Percentiles rank a stretch among this genome's conserved stretches.
These are phyloP conservation scores for Aureobasidium uvarum DNA, from an alignment of 2,329 filamentous ascomycete species.

Conservation along the genomic window DNA sequence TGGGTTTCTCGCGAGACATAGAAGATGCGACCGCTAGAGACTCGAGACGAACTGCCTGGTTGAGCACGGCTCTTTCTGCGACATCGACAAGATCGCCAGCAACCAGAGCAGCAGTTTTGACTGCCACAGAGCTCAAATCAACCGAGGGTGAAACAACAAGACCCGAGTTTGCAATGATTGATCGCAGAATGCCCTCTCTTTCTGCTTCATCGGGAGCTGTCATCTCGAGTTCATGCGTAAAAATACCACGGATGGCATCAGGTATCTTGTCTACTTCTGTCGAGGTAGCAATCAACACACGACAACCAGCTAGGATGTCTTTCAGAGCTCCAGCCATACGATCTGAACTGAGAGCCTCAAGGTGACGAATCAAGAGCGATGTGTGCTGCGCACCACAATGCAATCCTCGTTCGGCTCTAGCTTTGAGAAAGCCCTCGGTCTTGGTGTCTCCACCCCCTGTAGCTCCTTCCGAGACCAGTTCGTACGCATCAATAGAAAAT, in stretches of 20 bases:
- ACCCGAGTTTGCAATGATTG: conserved; percentile 72
- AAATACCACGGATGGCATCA: conserved; percentile 82
- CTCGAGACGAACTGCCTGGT: conserved; percentile 72
- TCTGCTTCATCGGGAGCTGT: conserved; percentile 88
- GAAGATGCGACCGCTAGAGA: conserved; percentile 57
- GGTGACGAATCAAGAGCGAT: conserved; percentile 79
- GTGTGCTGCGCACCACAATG: conserved; percentile 83
- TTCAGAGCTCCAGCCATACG: conserved; percentile 82
- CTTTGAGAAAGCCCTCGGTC: conserved; percentile 85
- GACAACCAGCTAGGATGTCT: conserved; percentile 73
- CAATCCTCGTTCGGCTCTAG: conserved; percentile 82
- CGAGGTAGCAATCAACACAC: conserved; percentile 88
- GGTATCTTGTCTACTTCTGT: conserved; percentile 94
- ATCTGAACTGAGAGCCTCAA: conserved; percentile 88
- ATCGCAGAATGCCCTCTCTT: conserved; percentile 79
- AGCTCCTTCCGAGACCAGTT: conserved; percentile 88
- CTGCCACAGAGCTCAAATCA: conserved; percentile 77
- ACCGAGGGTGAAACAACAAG: conserved; percentile 79
- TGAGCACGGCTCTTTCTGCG: conserved; percentile 81
- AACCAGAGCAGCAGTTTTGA: conserved; percentile 94
- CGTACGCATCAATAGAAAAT: conserved; percentile 86
- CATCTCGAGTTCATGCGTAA: conserved; percentile 95
- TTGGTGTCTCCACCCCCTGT: conserved; percentile 88
- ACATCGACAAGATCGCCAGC: conserved; percentile 94
- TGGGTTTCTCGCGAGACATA: conserved; percentile 34